A percentile compares a stretch with the other conserved stretches of the same genome.
Conservation (phyloP, 148 eudicot species). For the Rheum nobile region DNA sequence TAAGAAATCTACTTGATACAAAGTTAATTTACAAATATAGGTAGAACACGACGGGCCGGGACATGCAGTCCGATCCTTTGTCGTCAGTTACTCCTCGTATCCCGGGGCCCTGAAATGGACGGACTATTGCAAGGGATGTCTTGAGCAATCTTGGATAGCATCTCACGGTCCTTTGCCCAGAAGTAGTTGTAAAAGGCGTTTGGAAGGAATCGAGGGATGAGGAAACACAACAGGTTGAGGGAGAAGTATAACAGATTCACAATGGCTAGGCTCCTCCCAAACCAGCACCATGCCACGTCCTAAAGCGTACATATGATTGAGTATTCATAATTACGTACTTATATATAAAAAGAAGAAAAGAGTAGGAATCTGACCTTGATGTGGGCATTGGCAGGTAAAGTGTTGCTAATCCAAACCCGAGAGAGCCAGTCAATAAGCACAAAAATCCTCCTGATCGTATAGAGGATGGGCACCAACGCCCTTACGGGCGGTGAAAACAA, state of each 20-base stretch:
- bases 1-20: too few species aligned
- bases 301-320: constrained; percentile 5
- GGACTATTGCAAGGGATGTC: background rate
- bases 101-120: background rate
- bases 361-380: constrained; percentile 29
- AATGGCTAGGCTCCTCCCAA: constrained; percentile 44
- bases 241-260: constrained; percentile 54
- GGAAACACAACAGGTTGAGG: constrained; percentile 43
- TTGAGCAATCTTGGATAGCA: background rate
- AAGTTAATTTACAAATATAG: too few species aligned
- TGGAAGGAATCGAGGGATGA: constrained; percentile 70
- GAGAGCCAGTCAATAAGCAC: constrained; percentile 59
- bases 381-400: constrained; percentile 46
- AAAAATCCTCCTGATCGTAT: constrained; percentile 71
- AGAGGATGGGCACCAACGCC: constrained; percentile 72
- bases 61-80: too few species aligned
- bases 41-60: too few species aligned
- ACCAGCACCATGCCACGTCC: constrained; percentile 72
- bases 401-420: constrained; percentile 66
- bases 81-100: background rate
- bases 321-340: too few species aligned
- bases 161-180: constrained; percentile 39
- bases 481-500: constrained; percentile 93
- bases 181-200: constrained; percentile 70
- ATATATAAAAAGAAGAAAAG: too few species aligned